Evolutionary conservation across 2,329 filamentous ascomycete genomes (phyloP), one percentile per base, ranked within the genome.

Genomic region (Fusarium sarcochroum): DNA sequence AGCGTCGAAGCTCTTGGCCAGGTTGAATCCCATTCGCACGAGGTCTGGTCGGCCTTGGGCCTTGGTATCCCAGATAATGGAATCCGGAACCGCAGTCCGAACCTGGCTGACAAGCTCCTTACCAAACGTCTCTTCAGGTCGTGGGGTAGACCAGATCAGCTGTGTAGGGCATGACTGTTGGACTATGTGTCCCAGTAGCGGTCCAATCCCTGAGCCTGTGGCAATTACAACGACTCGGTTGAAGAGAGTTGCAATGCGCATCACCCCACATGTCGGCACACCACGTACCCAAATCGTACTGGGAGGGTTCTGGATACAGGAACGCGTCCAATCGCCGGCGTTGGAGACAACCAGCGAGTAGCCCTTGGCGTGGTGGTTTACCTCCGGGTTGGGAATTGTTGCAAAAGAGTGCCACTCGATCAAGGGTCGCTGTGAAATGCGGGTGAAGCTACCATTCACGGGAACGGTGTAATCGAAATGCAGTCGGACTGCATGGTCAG

Each of bases 341-440:
- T 90, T 90, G 54, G 90, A 92, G 27, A 94, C 84, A 30, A 94
- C 81, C 30, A 91, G 82, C 1, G 90, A 92, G 79, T 90, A 93
- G 15, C 87, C 89, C 38, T 71, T 72, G 20, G 70, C 69, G 3
- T 72, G 60, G 1, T 66, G 54, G 23, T 72, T 74, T 13, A 66
- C 58, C 54, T 81, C 75, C 4, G 86, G 83, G 61, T 88, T 85
- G 2, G 91, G 89, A 63, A 94, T 91, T 2, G 90, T 90, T 42
- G 91, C 92, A 74, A 94, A 94, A 1, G 89, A 87, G 79, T 94
- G 92, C 84, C 90, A 93, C 78, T 94, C 91, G 10, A 85, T 79
- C 38, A 93, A 81, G 0, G 91, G 91, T 10, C 84, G 82, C 53
- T 85, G 84, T 5, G 90, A 87, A 23, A 93, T 79, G 40, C 90